Evolutionary conservation across 108 stramenopile genomes (phyloP).

Genomic region (Conticribra weissflogii): DNA sequence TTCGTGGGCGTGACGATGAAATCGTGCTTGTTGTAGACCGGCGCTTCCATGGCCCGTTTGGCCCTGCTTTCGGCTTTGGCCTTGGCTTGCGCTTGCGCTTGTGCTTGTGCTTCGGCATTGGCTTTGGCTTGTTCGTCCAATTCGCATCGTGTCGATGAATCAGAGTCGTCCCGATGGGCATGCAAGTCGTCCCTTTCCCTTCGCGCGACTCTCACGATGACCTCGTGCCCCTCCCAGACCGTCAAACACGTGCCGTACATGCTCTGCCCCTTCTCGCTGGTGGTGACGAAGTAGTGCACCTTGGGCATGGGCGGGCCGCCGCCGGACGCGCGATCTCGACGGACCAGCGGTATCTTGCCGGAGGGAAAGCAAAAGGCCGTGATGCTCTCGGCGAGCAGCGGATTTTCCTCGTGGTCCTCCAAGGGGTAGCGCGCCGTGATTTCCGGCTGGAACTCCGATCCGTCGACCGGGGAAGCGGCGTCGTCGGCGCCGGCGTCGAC

Average conservation of each 20-base stretch:
- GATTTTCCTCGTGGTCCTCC: constrained; percentile 76
- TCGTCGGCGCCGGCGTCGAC: neutral
- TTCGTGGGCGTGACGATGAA: constrained; percentile 4
- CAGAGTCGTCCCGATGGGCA: too few species aligned
- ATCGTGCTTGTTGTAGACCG: constrained; percentile 16
- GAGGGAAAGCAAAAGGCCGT: constrained; percentile 78
- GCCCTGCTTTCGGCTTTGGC: constrained; percentile 12
- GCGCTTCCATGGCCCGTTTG: constrained; percentile 28
- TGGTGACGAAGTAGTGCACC: constrained; percentile 87
- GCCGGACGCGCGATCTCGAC: constrained; percentile 4
- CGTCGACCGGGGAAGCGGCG: constrained; percentile 15
- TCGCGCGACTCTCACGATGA: constrained; percentile 28
- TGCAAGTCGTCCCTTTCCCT: too few species aligned
- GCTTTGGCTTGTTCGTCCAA: too few species aligned
- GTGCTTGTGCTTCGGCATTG: too few species aligned
- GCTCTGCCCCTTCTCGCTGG: constrained; percentile 68
- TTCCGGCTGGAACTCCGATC: constrained; percentile 58
- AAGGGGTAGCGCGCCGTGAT: constrained; percentile 80
- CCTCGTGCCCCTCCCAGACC: constrained; percentile 66
- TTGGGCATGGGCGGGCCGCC: constrained; percentile 62
- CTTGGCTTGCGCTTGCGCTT: constrained; percentile 20
- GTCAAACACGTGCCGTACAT: constrained; percentile 85
- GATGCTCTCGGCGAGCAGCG: constrained; percentile 65
- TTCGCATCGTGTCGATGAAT: too few species aligned
- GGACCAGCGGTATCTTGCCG: constrained; percentile 61